Evolutionary conservation across 1,284 basidiomycete genomes (phyloP).

Genomic region (Ustilago vetiveriae): DNA sequence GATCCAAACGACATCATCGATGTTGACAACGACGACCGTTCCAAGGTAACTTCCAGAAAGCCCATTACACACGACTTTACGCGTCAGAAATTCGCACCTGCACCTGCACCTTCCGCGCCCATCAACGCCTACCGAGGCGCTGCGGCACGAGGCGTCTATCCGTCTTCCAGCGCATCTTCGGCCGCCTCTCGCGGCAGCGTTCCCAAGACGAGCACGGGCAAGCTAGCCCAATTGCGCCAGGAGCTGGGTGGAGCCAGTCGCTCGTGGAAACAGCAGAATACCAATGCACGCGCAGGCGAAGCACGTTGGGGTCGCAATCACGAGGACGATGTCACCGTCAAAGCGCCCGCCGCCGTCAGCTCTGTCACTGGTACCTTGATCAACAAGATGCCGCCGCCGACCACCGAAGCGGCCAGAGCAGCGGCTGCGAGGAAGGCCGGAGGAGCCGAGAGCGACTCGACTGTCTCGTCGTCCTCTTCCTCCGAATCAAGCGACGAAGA

Average conservation of each 20-base stretch:
- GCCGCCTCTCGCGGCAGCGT: constrained; percentile 11
- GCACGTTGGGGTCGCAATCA: constrained; percentile 43
- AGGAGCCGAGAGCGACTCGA: constrained; percentile 36
- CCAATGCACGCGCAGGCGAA: constrained; percentile 33
- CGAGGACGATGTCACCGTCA: constrained; percentile 49
- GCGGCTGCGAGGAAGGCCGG: constrained; percentile 27
- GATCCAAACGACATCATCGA: constrained; percentile 48
- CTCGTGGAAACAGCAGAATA: constrained; percentile 41
- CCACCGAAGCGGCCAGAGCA: constrained; percentile 26
- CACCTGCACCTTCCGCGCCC: constrained; percentile 30
- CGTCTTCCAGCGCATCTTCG: constrained; percentile 15
- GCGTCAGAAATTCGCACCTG: constrained; percentile 18
- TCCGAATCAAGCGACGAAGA: constrained; percentile 71
- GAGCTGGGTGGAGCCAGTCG: constrained; percentile 47
- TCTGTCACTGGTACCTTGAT: constrained; percentile 54
- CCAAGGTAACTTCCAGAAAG: constrained; percentile 12
- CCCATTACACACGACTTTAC: constrained; percentile 48
- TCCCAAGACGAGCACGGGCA: constrained; percentile 36
- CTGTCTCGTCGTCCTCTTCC: constrained; percentile 62
- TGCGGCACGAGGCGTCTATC: constrained; percentile 16
- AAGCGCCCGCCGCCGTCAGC: constrained; percentile 55
- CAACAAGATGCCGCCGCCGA: constrained; percentile 31
- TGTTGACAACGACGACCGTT: constrained; percentile 28
- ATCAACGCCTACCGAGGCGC: constrained; percentile 51
- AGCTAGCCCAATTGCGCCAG: constrained; percentile 51